Evolutionary conservation across 2,329 filamentous ascomycete genomes (phyloP).

Genomic region (Chrysoporthe puriensis): DNA sequence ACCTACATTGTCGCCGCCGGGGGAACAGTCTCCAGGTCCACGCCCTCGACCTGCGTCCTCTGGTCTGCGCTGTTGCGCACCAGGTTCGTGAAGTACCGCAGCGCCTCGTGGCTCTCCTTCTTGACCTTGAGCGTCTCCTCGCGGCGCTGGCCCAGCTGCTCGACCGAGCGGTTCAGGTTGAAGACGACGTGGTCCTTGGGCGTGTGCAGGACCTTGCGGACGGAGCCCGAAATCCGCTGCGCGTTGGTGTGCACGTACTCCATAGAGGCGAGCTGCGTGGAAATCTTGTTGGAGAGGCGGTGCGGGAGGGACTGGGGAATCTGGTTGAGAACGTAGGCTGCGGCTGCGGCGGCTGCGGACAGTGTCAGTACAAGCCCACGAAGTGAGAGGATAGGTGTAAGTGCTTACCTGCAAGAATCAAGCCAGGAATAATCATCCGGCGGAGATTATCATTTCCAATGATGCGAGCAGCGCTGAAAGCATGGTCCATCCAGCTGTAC

Average conservation of each 20-base stretch:
- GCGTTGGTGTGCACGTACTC: conserved; percentile 95
- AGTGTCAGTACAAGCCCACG: conserved; percentile 38
- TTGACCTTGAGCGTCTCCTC: conserved; percentile 83
- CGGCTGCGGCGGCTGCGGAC: conserved; percentile 67
- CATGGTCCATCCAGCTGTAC: conserved; percentile 87
- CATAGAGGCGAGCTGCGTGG: conserved; percentile 75
- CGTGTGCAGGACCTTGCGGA: conserved; percentile 85
- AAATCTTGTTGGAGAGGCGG: conserved; percentile 83
- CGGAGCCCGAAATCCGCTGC: conserved; percentile 79
- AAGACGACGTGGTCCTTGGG: conserved; percentile 86
- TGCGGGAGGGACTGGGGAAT: conserved; percentile 89
- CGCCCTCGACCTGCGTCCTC: conserved; percentile 51
- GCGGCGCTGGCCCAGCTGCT: conserved; percentile 77
- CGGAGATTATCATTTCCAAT: conserved; percentile 81
- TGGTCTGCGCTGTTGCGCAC: conserved; percentile 66
- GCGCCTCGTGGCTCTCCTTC: conserved; percentile 81
- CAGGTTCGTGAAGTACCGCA: conserved; percentile 89
- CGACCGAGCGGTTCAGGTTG: conserved; percentile 80
- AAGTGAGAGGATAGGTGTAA: conserved; percentile 18
- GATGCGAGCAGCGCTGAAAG: conserved; percentile 77
- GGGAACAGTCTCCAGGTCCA: conserved; percentile 60
- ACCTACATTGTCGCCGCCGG: conserved; percentile 6
- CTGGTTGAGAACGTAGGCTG: conserved; percentile 80
- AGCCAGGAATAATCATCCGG: conserved; percentile 77
- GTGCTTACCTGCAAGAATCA: conserved; percentile 76